Percentiles rank a stretch among this genome's conserved stretches.
These are phyloP conservation scores for Marasmius tenuissimus DNA, from an alignment of 1,284 basidiomycete species.

Conservation along the genomic window DNA sequence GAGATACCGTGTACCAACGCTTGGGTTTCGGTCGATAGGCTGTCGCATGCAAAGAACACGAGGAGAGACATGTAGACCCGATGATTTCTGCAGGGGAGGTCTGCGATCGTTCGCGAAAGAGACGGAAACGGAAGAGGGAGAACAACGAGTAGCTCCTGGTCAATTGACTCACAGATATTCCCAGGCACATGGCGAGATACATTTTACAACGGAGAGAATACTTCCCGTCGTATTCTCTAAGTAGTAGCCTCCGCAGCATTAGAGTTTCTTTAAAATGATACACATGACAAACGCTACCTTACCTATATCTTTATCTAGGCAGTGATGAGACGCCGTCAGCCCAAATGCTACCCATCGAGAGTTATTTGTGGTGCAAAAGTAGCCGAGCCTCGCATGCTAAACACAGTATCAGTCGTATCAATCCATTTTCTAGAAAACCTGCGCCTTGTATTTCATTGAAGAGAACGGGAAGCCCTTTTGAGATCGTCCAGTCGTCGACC, in stretches of 20 bases:
- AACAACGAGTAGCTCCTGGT: neutral
- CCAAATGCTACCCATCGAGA: neutral
- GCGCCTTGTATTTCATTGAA: no score
- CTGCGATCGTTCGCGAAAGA: neutral
- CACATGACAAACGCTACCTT: neutral
- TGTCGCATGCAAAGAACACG: neutral
- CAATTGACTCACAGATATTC: neutral
- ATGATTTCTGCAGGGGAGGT: neutral
- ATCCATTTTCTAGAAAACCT: no score
- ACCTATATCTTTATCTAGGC: neutral
- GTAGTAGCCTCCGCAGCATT: neutral
- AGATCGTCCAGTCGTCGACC: no score
- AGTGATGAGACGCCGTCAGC: neutral
- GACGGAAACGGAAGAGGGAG: neutral
- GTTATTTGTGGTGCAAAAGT: no score
- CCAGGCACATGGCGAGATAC: neutral
- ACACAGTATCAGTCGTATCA: no score
- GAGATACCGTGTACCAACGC: neutral
- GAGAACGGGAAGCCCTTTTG: no score
- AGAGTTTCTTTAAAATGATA: neutral
- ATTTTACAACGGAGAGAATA: neutral
- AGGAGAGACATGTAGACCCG: neutral
- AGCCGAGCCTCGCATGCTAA: no score
- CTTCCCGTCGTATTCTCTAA: neutral
- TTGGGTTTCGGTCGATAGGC: neutral